A percentile compares a stretch with the other conserved stretches of the same genome.
Conservation (phyloP, 371 early-diverging fungal species). For the Nematocida major region DNA sequence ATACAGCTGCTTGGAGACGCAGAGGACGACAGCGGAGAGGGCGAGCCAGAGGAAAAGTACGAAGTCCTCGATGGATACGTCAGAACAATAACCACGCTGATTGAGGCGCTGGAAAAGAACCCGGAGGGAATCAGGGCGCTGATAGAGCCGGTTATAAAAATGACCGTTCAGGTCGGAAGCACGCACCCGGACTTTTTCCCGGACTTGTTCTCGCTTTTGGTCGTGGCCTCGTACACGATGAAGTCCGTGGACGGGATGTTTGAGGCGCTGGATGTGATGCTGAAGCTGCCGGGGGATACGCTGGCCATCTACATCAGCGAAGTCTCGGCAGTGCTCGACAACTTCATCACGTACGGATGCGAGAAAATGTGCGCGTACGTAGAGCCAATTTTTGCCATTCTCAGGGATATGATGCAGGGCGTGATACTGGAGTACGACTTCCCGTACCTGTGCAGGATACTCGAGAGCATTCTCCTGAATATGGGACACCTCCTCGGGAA, state of each 20-base stretch:
- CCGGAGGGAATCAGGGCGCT: conserved; percentile 28
- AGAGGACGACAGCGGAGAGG: conserved; percentile 23
- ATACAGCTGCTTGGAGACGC: conserved; percentile 47
- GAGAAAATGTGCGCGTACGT: conserved; percentile 25
- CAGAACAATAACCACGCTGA: conserved; percentile 54
- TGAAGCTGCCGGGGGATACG: conserved; percentile 53
- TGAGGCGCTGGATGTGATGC: conserved; percentile 50
- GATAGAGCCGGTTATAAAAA: conserved; percentile 12
- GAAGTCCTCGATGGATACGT: conserved; percentile 58
- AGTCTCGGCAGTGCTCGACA: conserved; percentile 61
- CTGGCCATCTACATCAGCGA: conserved; percentile 50
- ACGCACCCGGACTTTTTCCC: conserved; percentile 54
- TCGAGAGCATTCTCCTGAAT: conserved; percentile 63
- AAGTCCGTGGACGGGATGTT: conserved; percentile 59
- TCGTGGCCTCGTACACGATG: conserved; percentile 54
- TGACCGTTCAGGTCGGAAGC: conserved; percentile 55
- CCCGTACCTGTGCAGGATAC: conserved; percentile 60
- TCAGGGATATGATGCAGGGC: conserved; percentile 54
- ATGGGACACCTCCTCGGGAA: conserved; percentile 38
- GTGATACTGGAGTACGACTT: conserved; percentile 61
- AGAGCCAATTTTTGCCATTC: conserved; percentile 25
- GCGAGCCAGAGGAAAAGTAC: conserved; percentile 51
- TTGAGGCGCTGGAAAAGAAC: conserved; percentile 45
- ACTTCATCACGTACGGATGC: conserved; percentile 62
- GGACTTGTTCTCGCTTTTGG: conserved; percentile 59